phyloP scores from a whole-genome alignment of 2,329 filamentous ascomycete species.

The Knoxdaviesia capensis region DNA sequence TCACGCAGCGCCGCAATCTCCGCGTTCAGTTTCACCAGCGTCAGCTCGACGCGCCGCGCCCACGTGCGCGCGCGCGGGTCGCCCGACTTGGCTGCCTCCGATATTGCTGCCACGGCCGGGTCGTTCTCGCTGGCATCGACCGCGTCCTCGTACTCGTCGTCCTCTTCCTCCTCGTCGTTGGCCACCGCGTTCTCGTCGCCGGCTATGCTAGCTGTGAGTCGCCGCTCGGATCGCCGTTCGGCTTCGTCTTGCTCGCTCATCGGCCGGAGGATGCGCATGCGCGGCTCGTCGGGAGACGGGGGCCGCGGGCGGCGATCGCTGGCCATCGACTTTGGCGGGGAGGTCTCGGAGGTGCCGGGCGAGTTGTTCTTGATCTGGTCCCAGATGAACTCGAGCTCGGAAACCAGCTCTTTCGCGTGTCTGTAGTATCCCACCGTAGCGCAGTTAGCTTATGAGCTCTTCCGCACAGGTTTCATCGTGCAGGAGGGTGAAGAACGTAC shows the following conservation, averaged over 20 bases:
- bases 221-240: constrained; percentile 29
- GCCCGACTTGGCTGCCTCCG: too few relatives aligned
- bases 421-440: constrained; percentile 14
- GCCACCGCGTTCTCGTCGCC: constrained; percentile 16
- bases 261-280: constrained; percentile 54
- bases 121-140: not conserved
- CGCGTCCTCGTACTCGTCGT: constrained; percentile 8
- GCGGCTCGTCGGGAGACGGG: constrained; percentile 20
- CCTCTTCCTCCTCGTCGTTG: constrained; percentile 23
- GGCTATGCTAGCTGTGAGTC: constrained; percentile 9
- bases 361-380: constrained; percentile 87
- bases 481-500: constrained; percentile 19
- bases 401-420: constrained; percentile 71
- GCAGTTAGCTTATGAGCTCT: not conserved
- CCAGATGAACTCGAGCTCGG: constrained; percentile 98
- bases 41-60: constrained; percentile 66
- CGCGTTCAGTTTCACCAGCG: constrained; percentile 72
- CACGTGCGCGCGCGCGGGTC: constrained; percentile 21
- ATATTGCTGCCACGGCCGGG: too few relatives aligned
- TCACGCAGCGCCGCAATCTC: constrained; percentile 85
- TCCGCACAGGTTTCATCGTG: not conserved
- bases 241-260: constrained; percentile 69
- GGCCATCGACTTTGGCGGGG: constrained; percentile 23
- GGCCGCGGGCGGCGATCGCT: constrained; percentile 5
- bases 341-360: constrained; percentile 39